These are phyloP conservation scores for Neopestalotiopsis sp. DNA, from an alignment of 2,329 filamentous ascomycete genomes.

Conservation along the genomic window DNA sequence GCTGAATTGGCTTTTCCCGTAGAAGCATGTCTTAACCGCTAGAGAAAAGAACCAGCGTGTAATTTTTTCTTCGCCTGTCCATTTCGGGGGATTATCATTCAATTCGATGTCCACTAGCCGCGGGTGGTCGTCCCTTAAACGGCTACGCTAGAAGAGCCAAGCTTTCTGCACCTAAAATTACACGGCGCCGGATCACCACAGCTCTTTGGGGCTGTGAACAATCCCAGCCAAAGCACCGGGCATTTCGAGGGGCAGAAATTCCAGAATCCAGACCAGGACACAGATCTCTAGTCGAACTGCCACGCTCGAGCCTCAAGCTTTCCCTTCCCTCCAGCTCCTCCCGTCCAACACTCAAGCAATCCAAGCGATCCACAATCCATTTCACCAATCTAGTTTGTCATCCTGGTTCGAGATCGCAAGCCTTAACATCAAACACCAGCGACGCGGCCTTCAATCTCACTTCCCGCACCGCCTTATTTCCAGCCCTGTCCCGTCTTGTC, in stretches of 20 bases:
- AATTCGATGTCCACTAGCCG: background rate
- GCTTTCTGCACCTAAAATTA: slow-evolving; percentile 15
- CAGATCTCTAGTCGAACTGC: background rate
- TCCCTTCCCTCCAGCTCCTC: background rate
- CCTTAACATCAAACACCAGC: slow-evolving; percentile 11
- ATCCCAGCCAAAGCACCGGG: background rate
- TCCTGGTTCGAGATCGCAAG: slow-evolving; percentile 5
- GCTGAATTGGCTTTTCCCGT: background rate
- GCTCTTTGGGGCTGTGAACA: background rate
- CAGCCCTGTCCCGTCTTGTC: background rate
- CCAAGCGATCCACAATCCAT: background rate
- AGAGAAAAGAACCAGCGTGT: background rate
- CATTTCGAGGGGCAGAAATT: background rate
- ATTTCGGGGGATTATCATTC: background rate
- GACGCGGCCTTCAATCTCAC: slow-evolving; percentile 12
- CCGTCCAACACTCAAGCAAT: background rate
- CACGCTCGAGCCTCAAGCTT: background rate
- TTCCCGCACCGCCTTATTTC: slow-evolving; percentile 7
- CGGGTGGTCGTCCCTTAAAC: background rate
- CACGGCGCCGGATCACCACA: background rate
- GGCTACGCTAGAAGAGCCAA: slow-evolving; percentile 1
- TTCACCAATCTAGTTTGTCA: background rate
- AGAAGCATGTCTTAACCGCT: background rate
- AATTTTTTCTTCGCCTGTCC: background rate
- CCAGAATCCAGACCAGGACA: background rate